Evolutionary conservation across 345 rosid species (phyloP), one percentile per base, ranked within the genome.

Genomic region (Erysimum cheiranthoides): DNA sequence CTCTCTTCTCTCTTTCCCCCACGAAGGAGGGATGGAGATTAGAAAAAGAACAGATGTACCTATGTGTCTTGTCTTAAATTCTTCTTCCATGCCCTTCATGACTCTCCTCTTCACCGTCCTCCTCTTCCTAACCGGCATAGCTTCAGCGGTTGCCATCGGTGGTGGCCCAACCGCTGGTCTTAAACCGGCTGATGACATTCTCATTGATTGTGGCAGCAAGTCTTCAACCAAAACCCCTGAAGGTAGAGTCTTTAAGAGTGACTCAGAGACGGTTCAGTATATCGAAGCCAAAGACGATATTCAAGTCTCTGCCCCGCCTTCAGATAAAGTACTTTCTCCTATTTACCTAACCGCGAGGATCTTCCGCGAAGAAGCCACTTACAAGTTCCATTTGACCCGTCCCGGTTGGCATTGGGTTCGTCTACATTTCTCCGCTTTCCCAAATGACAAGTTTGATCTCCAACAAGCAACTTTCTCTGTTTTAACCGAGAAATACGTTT

Each of bases 341-440:
- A 57, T 90, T 1, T 90, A 84, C 68, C 64, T 78, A 14, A 73
- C 82, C 0, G 93, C 91, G 0, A 83, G 86, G 65, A 81, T 90
- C 77, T 90, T 90, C 46, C 52, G 3, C 0, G 57, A 85, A 35
- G 83, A 85, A 50, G 82, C 93, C 6, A 81, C 74, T 8, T 90
- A 88, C 39, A 62, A 77, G 8, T 88, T 90, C 52, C 73, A 75
- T 6, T 30, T 88, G 73, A 72, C 77, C 0, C 74, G 51, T 8
- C 85, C 91, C 0, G 93, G 96, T 10, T 90, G 84, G 81, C 96
- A 90, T 73, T 90, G 88, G 89, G 73, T 90, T 66, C 89, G 96
- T 1, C 88, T 90, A 28, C 86, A 90, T 79, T 88, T 90, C 78
- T 90, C 50, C 42, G 77, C 90, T 0, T 8, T 90, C 4, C 76